Conservation (phyloP, 352 stramenopile genomes). For the Phytophthora hybrid region DNA sequence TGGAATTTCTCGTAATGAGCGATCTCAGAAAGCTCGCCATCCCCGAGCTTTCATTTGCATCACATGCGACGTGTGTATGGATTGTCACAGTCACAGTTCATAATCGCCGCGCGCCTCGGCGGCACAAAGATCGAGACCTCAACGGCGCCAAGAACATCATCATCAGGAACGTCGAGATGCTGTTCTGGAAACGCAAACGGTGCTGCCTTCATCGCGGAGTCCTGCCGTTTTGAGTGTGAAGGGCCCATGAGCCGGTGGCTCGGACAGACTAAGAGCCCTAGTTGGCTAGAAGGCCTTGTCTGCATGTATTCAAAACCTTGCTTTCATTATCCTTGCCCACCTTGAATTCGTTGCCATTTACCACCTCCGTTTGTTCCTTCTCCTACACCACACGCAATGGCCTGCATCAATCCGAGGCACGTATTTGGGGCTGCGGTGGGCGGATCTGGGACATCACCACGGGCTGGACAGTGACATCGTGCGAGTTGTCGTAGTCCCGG, state of each 20-base stretch:
- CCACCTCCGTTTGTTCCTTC: not conserved
- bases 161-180: no score
- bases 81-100: slow-evolving; percentile 16
- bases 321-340: slow-evolving; percentile 28
- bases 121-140: no score
- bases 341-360: no score
- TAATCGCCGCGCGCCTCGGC: no score
- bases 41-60: slow-evolving; percentile 18
- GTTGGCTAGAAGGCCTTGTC: no score
- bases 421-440: slow-evolving; percentile 30
- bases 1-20: slow-evolving; percentile 32
- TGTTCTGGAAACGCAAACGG: no score
- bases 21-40: slow-evolving; percentile 1
- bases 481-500: slow-evolving; percentile 32
- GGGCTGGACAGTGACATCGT: slow-evolving; percentile 39
- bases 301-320: slow-evolving; percentile 9
- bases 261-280: no score
- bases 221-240: no score
- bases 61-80: slow-evolving; percentile 24
- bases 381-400: not conserved
- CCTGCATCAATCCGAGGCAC: slow-evolving; percentile 1
- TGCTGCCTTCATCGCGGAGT: no score
- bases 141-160: no score
- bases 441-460: slow-evolving; percentile 43
- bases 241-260: no score